phyloP scores from a whole-genome alignment of 192 early-diverging fungal species.

The Coemansia sp. region DNA sequence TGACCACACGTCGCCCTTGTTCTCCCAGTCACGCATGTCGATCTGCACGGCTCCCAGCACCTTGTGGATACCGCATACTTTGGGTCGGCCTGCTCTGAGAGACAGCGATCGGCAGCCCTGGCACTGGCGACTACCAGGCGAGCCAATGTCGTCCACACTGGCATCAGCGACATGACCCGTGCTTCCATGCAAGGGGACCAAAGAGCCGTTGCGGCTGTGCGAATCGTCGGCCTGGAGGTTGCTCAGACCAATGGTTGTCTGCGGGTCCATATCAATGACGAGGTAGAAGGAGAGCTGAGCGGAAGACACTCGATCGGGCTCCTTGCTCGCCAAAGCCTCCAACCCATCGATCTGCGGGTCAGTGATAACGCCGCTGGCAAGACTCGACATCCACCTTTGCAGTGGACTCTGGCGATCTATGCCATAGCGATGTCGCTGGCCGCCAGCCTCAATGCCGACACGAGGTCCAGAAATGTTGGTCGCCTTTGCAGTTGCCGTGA shows the following conservation, averaged over 20 bases:
- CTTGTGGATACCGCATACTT: conserved; percentile 42
- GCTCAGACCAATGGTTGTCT: conserved; percentile 39
- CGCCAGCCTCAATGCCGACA: not conserved
- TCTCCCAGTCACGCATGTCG: conserved; percentile 59
- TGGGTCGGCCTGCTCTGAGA: conserved; percentile 5
- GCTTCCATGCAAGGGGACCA: conserved; percentile 21
- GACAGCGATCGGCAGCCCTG: conserved; percentile 21
- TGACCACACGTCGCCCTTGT: conserved; percentile 54
- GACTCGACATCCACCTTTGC: conserved; percentile 49
- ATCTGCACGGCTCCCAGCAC: conserved; percentile 31
- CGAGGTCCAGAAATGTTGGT: conserved; percentile 9
- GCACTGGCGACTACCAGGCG: conserved; percentile 27
- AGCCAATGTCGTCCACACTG: not conserved
- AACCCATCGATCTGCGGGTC: conserved; percentile 37
- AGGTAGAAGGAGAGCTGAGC: conserved; percentile 45
- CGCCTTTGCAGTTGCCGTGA: conserved; percentile 1
- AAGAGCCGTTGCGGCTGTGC: conserved; percentile 49
- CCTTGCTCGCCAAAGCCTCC: not conserved
- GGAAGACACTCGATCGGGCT: not conserved
- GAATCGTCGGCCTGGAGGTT: conserved; percentile 26
- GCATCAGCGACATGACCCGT: not conserved
- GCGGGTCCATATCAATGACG: conserved; percentile 55
- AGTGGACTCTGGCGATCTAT: conserved; percentile 13
- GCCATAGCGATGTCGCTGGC: not conserved
- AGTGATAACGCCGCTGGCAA: conserved; percentile 21